Evolutionary conservation across 257 asterid species (phyloP).

Genomic region (Solanum pinnatisectum): DNA sequence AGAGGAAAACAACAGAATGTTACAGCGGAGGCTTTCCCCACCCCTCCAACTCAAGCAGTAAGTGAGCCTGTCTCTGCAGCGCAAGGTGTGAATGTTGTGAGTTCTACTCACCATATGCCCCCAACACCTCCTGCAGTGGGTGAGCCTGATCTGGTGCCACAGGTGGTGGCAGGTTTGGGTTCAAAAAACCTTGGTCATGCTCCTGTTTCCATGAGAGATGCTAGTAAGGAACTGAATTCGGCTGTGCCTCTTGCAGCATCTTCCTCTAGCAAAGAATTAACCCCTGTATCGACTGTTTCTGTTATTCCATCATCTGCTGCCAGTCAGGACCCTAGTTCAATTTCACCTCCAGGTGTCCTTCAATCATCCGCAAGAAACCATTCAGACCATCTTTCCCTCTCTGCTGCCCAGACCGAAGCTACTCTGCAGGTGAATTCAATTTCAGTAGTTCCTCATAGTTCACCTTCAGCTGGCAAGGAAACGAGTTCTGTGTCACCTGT

Average conservation of each 20-base stretch:
- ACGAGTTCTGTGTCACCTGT: background rate
- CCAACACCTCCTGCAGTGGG: background rate
- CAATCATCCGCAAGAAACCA: background rate
- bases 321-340: background rate
- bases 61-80: slow-evolving; percentile 14
- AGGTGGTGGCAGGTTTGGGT: slow-evolving; percentile 23
- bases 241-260: background rate
- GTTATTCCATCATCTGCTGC: background rate
- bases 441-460: slow-evolving; percentile 10
- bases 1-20: slow-evolving; percentile 56
- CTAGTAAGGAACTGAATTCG: background rate
- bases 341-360: background rate
- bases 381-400: slow-evolving; percentile 22
- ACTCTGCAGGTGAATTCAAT: slow-evolving; percentile 3
- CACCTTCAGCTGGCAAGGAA: slow-evolving; percentile 3
- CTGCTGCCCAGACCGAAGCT: slow-evolving; percentile 18
- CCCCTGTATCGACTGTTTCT: background rate
- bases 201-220: background rate
- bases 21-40: slow-evolving; percentile 23
- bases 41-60: slow-evolving; percentile 5
- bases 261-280: background rate
- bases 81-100: background rate
- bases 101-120: slow-evolving; percentile 1
- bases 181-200: background rate
- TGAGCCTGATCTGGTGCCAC: slow-evolving; percentile 14